Conservation (phyloP, 495 filamentous ascomycete species). For the Saxophila tyrrhenica region DNA sequence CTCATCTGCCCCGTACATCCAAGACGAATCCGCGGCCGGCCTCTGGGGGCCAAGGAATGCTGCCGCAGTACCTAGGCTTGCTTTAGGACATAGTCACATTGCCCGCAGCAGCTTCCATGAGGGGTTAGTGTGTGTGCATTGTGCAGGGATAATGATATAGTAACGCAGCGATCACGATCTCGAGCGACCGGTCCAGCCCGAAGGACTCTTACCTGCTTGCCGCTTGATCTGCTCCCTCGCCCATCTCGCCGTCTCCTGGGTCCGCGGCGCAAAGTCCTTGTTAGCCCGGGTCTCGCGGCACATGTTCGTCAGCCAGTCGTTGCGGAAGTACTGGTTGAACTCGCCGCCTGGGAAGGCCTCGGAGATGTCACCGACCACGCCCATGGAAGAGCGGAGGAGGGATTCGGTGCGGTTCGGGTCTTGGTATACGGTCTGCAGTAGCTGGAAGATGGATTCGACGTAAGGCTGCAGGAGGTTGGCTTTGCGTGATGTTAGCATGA, state of each 20-base stretch:
- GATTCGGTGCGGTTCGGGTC: slow-evolving; percentile 84
- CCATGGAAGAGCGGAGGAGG: slow-evolving; percentile 84
- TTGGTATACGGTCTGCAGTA: slow-evolving; percentile 68
- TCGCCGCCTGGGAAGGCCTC: slow-evolving; percentile 89
- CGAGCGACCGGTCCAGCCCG: neutral
- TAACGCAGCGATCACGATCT: neutral
- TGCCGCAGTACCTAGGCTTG: neutral
- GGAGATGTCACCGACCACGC: slow-evolving; percentile 90
- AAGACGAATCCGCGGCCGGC: too few relatives aligned
- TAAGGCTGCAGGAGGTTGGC: slow-evolving; percentile 61
- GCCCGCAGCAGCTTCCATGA: slow-evolving; percentile 11
- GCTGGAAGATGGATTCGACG: slow-evolving; percentile 76
- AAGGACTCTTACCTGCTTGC: slow-evolving; percentile 48
- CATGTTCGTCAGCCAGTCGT: slow-evolving; percentile 78
- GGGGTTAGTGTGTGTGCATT: slow-evolving; percentile 8
- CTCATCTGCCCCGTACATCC: too few relatives aligned
- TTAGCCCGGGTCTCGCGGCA: slow-evolving; percentile 80
- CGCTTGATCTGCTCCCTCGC: slow-evolving; percentile 94
- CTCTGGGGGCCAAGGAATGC: too few relatives aligned
- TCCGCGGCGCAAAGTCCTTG: slow-evolving; percentile 69
- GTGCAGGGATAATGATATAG: neutral
- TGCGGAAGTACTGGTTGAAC: slow-evolving; percentile 67
- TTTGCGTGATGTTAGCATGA: slow-evolving; percentile 21
- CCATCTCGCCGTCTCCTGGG: slow-evolving; percentile 91
- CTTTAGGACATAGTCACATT: slow-evolving; percentile 16